Base-by-base conservation (phyloP, 2,329 filamentous ascomycete species). In the Colletotrichum truncatum region DNA sequence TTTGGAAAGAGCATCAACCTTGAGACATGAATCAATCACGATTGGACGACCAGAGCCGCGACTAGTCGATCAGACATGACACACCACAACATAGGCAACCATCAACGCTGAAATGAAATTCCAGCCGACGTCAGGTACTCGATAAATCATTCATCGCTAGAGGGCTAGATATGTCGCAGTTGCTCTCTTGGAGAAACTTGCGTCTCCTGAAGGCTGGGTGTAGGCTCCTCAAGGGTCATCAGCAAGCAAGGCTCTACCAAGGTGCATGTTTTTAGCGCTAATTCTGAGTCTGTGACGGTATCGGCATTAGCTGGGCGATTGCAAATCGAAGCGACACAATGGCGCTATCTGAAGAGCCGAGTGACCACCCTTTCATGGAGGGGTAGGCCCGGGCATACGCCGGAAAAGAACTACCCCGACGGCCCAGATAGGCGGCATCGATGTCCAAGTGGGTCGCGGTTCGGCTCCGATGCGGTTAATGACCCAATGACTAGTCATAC, bases 1-100 rank as follows among this genome's bases (percentile, higher is more conserved):
- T 99, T 99, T 80, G 96, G 96, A 60, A 89, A 92, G 78, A 97
- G 94, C 77, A 99, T 99, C 84, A 99, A 99, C 80, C 85, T 98
- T 70, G 96, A 99, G 80, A 93, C 92, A 71, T 96, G 84, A 86
- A 63, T 48, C 41, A 51, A 62, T 41, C 28, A 55, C 32, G 51
- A 56, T 45, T 30, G 43, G 49, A 55, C 57, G 25, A 32, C 32
- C 32, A 45, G 26, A 30, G 23, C 28, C 46, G 25, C 46, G 38
- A 45, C 26, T n/a, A n/a, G 9, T 41, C 26, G 11, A 36, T 30
- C 62, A 23, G 34, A 46, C 32, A 46, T 54, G 41, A 52, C 25
- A 45, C 41, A 16, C 5, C 28, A 28, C 10, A n/a, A 12, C 23
- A 26, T 32, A 32, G 10, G 23, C 18, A 28, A 14, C 41, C n/a